Percentiles rank a stretch among this genome's conserved stretches.
Conservation (phyloP, 2,329 filamentous ascomycete species). For the Cryphonectria nitschkei region DNA sequence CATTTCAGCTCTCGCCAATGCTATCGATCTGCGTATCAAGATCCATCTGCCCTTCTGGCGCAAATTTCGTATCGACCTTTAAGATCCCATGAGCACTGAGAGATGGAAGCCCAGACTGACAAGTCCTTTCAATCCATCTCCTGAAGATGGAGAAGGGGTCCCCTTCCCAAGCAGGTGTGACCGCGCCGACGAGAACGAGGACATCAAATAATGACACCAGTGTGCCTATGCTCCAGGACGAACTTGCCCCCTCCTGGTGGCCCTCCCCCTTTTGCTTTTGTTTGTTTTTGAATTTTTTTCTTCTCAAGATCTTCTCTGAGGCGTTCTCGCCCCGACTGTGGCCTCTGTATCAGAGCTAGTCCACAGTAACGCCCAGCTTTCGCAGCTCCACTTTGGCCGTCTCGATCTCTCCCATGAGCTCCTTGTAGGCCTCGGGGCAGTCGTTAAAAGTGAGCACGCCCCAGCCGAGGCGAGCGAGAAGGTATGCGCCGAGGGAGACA, state of each 20-base stretch:
- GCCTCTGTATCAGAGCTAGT: constrained; percentile 52
- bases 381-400: constrained; percentile 74
- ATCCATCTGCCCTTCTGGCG: neutral
- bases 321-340: neutral
- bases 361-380: constrained; percentile 75
- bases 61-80: neutral
- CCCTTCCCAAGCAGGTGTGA: neutral
- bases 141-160: neutral
- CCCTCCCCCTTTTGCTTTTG: neutral
- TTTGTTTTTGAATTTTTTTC: neutral
- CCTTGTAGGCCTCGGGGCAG: constrained; percentile 85
- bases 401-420: constrained; percentile 85
- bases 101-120: neutral
- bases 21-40: neutral
- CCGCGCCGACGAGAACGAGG: neutral
- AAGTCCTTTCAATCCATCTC: neutral
- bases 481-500: constrained; percentile 87
- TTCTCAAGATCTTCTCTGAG: too few species aligned
- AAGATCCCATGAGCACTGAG: neutral
- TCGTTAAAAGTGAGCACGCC: constrained; percentile 97
- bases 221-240: neutral
- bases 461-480: constrained; percentile 88
- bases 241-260: neutral
- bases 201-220: neutral
- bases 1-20: neutral